These are phyloP conservation scores for Ilex paraguariensis DNA, from an alignment of 305 asterid genomes.

Conservation along the genomic window DNA sequence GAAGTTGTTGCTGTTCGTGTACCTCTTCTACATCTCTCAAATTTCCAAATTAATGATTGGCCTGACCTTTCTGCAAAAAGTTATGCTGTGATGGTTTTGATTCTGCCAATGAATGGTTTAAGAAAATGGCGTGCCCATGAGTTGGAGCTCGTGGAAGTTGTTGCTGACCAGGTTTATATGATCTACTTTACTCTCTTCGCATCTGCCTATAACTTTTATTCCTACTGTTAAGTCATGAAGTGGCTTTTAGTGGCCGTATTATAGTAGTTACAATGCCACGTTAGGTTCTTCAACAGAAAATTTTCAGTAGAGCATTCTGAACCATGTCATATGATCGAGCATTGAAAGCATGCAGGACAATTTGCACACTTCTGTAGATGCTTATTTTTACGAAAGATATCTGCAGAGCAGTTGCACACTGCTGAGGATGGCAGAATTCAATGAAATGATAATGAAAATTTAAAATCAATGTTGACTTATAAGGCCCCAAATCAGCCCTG, in stretches of 20 bases:
- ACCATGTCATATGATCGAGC: no score
- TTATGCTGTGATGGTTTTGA: slow-evolving; percentile 72
- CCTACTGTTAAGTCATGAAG: neutral
- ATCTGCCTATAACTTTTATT: neutral
- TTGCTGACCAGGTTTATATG: slow-evolving; percentile 62
- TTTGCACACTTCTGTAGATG: no score
- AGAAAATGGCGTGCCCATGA: slow-evolving; percentile 77
- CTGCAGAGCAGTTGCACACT: no score
- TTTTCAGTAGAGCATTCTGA: neutral
- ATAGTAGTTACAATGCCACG: neutral
- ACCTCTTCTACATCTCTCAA: slow-evolving; percentile 61
- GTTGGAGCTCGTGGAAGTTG: slow-evolving; percentile 75
- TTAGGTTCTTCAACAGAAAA: neutral
- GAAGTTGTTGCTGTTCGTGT: slow-evolving; percentile 75
- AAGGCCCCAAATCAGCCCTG: no score
- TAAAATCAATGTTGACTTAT: no score
- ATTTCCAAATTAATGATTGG: slow-evolving; percentile 60
- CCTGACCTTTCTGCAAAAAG: slow-evolving; percentile 52
- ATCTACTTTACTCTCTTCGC: neutral
- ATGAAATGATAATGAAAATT: no score
- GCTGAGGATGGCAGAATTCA: no score
- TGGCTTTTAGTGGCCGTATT: neutral
- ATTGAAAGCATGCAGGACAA: no score
- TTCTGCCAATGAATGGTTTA: slow-evolving; percentile 44
- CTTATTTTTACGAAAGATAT: no score